phyloP scores from a whole-genome alignment of 495 filamentous ascomycete genomes.

The Aspergillus biplanus region DNA sequence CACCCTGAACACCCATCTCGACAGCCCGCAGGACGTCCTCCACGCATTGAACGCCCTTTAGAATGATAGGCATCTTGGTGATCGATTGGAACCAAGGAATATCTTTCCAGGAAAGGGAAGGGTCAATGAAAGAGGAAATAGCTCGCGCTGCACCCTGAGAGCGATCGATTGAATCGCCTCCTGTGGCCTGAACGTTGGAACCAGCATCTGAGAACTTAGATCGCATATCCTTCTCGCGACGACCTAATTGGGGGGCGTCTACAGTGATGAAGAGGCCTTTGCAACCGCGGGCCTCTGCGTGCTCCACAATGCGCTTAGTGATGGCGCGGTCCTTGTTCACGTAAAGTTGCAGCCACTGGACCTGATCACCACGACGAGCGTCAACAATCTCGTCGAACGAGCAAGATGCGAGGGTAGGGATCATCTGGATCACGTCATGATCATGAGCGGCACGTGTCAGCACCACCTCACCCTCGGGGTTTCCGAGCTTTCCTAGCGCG shows the following conservation, averaged over 20 bases:
- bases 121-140: conserved; percentile 97
- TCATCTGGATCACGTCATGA: conserved; percentile 94
- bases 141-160: conserved; percentile 89
- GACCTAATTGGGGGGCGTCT: conserved; percentile 92
- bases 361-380: conserved; percentile 75
- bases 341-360: conserved; percentile 97
- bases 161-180: conserved; percentile 71
- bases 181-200: conserved; percentile 73
- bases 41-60: conserved; percentile 95
- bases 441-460: conserved; percentile 79
- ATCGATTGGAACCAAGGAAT: conserved; percentile 92
- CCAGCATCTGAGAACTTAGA: conserved; percentile 87
- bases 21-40: conserved; percentile 90
- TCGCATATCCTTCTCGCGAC: conserved; percentile 95
- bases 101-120: conserved; percentile 85
- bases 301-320: conserved; percentile 85
- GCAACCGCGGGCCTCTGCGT: conserved; percentile 91
- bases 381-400: conserved; percentile 97
- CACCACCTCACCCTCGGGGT: conserved; percentile 89
- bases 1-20: conserved; percentile 83
- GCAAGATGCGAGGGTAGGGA: conserved; percentile 96
- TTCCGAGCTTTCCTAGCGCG: conserved; percentile 86
- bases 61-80: conserved; percentile 94
- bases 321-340: conserved; percentile 96
- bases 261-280: conserved; percentile 98